Conservation (phyloP, 2,329 filamentous ascomycete species). For the Pestalotiopsis sp. region DNA sequence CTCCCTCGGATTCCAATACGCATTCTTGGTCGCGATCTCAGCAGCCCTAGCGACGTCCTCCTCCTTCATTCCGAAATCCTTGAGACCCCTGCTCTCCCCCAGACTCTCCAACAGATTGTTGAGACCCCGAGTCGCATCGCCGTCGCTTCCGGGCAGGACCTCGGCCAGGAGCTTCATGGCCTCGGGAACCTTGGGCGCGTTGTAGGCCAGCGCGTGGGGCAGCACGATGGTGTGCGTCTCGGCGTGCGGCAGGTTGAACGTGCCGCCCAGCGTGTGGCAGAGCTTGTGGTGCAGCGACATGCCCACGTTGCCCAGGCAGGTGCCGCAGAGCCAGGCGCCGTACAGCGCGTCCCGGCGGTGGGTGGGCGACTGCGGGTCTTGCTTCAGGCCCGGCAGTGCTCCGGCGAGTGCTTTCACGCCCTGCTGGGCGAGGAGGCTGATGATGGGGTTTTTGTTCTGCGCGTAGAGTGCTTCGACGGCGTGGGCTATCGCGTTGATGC, state of each 20-base stretch:
- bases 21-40: conserved; percentile 57
- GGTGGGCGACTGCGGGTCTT: conserved; percentile 40
- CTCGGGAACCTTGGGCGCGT: conserved; percentile 53
- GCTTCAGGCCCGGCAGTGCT: conserved; percentile 52
- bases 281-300: conserved; percentile 70
- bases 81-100: conserved; percentile 51
- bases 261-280: conserved; percentile 64
- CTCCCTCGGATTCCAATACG: conserved; percentile 59
- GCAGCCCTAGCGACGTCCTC: conserved; percentile 60
- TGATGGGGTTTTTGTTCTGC: conserved; percentile 60
- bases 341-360: conserved; percentile 57
- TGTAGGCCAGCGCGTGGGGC: conserved; percentile 64
- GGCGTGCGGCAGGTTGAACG: conserved; percentile 63
- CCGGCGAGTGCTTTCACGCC: conserved; percentile 54
- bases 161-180: conserved; percentile 53
- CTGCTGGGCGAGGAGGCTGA: conserved; percentile 57
- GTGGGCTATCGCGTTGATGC: conserved; percentile 67
- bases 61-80: conserved; percentile 59
- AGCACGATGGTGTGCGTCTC: conserved; percentile 65
- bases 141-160: conserved; percentile 55
- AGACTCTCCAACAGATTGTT: conserved; percentile 56
- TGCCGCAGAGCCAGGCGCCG: conserved; percentile 65
- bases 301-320: conserved; percentile 57
- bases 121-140: conserved; percentile 57
- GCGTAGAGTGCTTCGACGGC: conserved; percentile 66